Base-by-base conservation (phyloP, 1,139 yeast genomes). In the Kodamaea suecica region DNA sequence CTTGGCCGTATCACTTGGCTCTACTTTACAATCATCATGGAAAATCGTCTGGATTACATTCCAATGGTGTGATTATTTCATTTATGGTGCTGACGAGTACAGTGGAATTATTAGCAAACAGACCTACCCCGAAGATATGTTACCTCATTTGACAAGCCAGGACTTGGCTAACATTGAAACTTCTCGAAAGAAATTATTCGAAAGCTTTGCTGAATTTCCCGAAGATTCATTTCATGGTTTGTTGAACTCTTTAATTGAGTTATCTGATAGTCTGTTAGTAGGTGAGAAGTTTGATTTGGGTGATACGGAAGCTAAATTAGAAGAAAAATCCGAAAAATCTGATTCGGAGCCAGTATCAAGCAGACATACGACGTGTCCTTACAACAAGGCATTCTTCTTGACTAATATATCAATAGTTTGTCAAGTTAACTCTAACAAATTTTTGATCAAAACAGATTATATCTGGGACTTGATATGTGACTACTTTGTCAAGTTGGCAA, bases 1-100 rank as follows among this genome's bases (percentile, higher is more conserved):
- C 42, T 63, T 92, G 31, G 90, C 92, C 0, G 70, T 81, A 3
- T 84, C 95, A 0, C 59, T 90, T 17, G 97, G 96, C 0, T 74
- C 90, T 0, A 73, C 80, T 0, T 65, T 90, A 14, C 73, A 73
- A 6, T 54, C 61, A 1, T 77, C 86, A 19, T 92, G 97, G 97
- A 58, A 61, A 13, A 71, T 78, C 17, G 61, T 87, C 9, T 67
- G 87, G 53, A 70, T 76, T 8, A 74, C 95, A 0, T 66, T 90
- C 37, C 95, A 85, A 60, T 75, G 95, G 95, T 66, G 78, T 43
- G 73, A 79, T 48, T 76, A 77, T 58, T 73, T 67, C 52, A 46
- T 82, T 26, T 65, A 78, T 49, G 88, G 92, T 0, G 78, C 84
- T 1, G 78, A 84, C 21, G 66, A 66, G 29, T 61, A 45, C 36